Evolutionary conservation across 108 stramenopile genomes (phyloP).

Genomic region (Nannochloropsis granulata): DNA sequence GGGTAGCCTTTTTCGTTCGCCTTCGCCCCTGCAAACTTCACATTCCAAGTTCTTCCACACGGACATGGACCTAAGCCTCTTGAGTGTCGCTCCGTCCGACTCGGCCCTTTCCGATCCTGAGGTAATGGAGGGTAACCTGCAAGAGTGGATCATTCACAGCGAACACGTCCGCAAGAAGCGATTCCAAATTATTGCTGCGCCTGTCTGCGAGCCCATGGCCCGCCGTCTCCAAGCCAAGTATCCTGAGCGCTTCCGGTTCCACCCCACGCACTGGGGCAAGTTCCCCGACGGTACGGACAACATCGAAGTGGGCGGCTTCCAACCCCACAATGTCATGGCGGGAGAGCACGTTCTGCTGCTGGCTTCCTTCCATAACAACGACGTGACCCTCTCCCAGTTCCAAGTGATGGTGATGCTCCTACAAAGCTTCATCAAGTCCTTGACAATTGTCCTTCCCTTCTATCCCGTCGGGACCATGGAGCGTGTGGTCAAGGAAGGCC

Average conservation of each 20-base stretch:
- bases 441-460: constrained; percentile 70
- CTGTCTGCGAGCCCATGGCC: constrained; percentile 30
- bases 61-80: not conserved
- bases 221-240: constrained; percentile 15
- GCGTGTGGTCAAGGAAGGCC: constrained; percentile 54
- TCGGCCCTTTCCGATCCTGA: not conserved
- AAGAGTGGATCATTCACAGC: constrained; percentile 20
- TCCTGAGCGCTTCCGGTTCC: constrained; percentile 58
- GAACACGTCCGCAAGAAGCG: constrained; percentile 11
- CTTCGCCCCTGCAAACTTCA: not conserved
- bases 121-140: not conserved
- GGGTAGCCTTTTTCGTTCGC: not conserved
- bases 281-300: constrained; percentile 61
- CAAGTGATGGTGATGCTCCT: constrained; percentile 65
- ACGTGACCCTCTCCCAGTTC: constrained; percentile 73
- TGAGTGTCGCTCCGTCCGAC: not conserved
- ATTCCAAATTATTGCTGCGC: constrained; percentile 24
- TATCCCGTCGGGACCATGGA: constrained; percentile 72
- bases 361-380: constrained; percentile 69
- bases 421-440: constrained; percentile 52
- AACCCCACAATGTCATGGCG: constrained; percentile 43
- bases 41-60: not conserved
- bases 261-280: constrained; percentile 57
- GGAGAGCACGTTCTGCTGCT: constrained; percentile 69
- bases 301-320: constrained; percentile 6